Evolutionary conservation across 2,329 filamentous ascomycete species (phyloP), one percentile per base, ranked within the genome.

Genomic region (Fragosphaeria purpurea): DNA sequence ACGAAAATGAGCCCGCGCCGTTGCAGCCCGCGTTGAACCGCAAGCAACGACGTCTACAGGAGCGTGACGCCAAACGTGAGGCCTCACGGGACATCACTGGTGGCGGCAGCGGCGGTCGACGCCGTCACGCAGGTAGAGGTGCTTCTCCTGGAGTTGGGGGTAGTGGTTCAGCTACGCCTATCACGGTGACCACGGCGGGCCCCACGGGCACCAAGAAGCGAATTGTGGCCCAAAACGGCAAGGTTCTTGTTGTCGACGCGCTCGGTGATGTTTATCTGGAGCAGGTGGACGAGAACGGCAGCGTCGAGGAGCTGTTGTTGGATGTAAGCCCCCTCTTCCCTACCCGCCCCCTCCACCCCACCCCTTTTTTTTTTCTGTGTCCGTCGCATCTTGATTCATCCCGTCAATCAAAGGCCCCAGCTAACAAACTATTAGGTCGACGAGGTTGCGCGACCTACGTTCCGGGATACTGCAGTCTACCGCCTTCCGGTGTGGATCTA

Each of bases 251-350:
- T 50, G 93, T 98, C 4, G 91, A 98, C 67, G 88, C 87, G 1
- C 73, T 85, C 8, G 93, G 93, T 33, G 89, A 96, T 60, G 93
- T 98, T 10, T 98, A 88, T 63, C 74, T 98, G n/a, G 90, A 97
- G 67, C 87, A 95, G 63, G 79, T 88, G 60, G 88, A 88, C 47
- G 89, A 90, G 58, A 88, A 96, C 31, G 93, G 93, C 48, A 81
- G 86, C 50, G 77, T 81, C 35, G 79, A 86, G 58, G 88, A 96
- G 64, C 95, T 84, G 63, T 71, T 96, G 56, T 81, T 98, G 53
- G 91, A 98, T 65, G 82, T 96, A 70, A 75, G 85, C 78, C 47
- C 8, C 3, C 22, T 12, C 7, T 13, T 22, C 12, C 12, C 33
- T 3, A 2, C 37, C 47, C 40, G 7, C 30, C 7, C 34, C 6